phyloP scores from a whole-genome alignment of 2,329 filamentous ascomycete genomes.

The Sporothrix luriei region DNA sequence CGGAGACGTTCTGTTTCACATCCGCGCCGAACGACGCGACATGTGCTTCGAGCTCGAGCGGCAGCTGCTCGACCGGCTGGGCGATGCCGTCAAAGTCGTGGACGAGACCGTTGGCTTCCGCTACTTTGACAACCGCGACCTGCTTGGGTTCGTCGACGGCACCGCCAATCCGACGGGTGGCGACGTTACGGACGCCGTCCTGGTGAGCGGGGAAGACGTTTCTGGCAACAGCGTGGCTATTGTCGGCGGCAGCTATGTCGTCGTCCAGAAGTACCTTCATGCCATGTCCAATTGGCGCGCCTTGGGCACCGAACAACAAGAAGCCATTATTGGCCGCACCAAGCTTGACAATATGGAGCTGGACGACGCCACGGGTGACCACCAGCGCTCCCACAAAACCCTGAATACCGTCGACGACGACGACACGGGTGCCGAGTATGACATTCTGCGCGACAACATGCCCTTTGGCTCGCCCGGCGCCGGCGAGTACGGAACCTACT shows the following conservation, averaged over 20 bases:
- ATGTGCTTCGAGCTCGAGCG: slow-evolving; percentile 62
- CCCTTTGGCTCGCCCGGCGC: slow-evolving; percentile 58
- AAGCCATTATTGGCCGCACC: slow-evolving; percentile 59
- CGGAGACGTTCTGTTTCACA: slow-evolving; percentile 61
- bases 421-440: slow-evolving; percentile 51
- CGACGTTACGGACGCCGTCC: slow-evolving; percentile 47
- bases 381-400: slow-evolving; percentile 58
- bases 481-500: slow-evolving; percentile 60
- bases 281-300: slow-evolving; percentile 52
- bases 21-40: slow-evolving; percentile 59
- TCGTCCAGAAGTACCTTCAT: slow-evolving; percentile 62
- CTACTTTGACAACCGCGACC: slow-evolving; percentile 61
- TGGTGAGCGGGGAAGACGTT: slow-evolving; percentile 47
- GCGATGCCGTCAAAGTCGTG: slow-evolving; percentile 50
- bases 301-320: slow-evolving; percentile 55
- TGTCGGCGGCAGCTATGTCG: slow-evolving; percentile 58
- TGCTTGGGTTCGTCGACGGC: slow-evolving; percentile 63
- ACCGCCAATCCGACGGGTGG: slow-evolving; percentile 60
- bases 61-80: slow-evolving; percentile 55
- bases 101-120: slow-evolving; percentile 61
- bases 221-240: slow-evolving; percentile 39
- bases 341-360: slow-evolving; percentile 62
- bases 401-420: slow-evolving; percentile 58
- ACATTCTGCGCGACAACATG: slow-evolving; percentile 63
- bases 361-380: slow-evolving; percentile 47